These are phyloP conservation scores for Globomyces pollinis-pini DNA, from an alignment of 192 early-diverging fungal species.

Conservation along the genomic window DNA sequence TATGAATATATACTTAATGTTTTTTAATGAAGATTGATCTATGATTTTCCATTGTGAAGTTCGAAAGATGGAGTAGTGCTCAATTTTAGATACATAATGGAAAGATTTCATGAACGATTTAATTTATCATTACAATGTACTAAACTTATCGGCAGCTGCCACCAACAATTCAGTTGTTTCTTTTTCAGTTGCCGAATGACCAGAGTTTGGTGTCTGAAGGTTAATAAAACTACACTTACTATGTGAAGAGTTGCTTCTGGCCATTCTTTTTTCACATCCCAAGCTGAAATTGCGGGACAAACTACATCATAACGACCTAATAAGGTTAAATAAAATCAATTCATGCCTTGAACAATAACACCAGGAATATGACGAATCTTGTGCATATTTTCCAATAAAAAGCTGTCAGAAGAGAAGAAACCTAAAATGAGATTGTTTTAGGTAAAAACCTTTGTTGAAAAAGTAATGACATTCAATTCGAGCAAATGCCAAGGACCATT, in stretches of 20 bases:
- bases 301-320: slow-evolving; percentile 50
- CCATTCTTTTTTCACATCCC: slow-evolving; percentile 46
- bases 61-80: too few relatives aligned
- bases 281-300: slow-evolving; percentile 33
- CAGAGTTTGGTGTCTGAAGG: slow-evolving; percentile 29
- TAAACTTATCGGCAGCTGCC: slow-evolving; percentile 55
- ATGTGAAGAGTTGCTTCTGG: slow-evolving; percentile 59
- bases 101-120: too few relatives aligned
- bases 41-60: too few relatives aligned
- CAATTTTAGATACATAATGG: too few relatives aligned
- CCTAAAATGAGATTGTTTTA: too few relatives aligned
- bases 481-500: slow-evolving; percentile 60
- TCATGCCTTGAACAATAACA: slow-evolving; percentile 50
- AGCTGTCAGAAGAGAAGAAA: slow-evolving; percentile 57
- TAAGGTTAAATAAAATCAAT: neutral
- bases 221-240: slow-evolving; percentile 15
- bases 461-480: slow-evolving; percentile 66
- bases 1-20: too few relatives aligned
- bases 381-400: slow-evolving; percentile 56
- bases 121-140: too few relatives aligned
- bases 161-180: slow-evolving; percentile 43
- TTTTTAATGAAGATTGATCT: too few relatives aligned
- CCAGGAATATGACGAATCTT: slow-evolving; percentile 58
- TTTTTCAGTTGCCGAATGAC: slow-evolving; percentile 58
- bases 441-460: slow-evolving; percentile 62